Evolutionary conservation across 108 stramenopile species (phyloP), one percentile per base, ranked within the genome.

Genomic region (Seminavis robusta): DNA sequence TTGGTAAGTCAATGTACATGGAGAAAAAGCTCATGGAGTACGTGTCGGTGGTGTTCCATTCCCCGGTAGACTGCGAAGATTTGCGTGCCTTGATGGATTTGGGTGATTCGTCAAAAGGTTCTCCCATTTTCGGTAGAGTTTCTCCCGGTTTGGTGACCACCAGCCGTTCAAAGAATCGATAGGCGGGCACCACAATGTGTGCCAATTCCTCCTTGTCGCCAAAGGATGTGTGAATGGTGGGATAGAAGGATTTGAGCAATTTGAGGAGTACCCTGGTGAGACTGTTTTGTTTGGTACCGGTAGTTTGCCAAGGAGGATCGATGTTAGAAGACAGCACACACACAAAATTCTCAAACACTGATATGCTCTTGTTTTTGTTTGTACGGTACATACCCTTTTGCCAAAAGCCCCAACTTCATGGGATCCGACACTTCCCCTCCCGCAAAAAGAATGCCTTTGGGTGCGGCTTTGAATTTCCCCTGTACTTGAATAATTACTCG

Each of bases 1-100:
- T 63, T 11, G 77, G 65, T 47, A 93, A 74, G 58, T 89, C 85
- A 39, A 93, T 36, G 68, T 93, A 83, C 86, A 83, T 82, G 47
- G 83, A 74, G 61, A 85, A 76, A 57, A 78, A 87, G 26, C 69
- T 60, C 60, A 93, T 75, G 21, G 80, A 68, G 42, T 80, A 89
- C 32, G 84, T 88, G 47, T 74, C 63, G 1, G 52, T 51, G 19
- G 71, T 79, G 48, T 88, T 83, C 73, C 85, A 80, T 8, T 68
- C 54, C 3, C 59, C 65, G 13, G 49, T 71, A 10, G 58, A 50
- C 4, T 61, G 52, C 23, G 33, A 57, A 23, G 65, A 63, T 39
- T 65, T 76, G 19, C 81, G 73, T 16, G 16, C 52, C 26, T 55
- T 56, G 3, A 57, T 31, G 3, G 73, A 67, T 36, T 84, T 63